Conservation (phyloP, 2,329 filamentous ascomycete genomes). For the Verticillium isaacii region DNA sequence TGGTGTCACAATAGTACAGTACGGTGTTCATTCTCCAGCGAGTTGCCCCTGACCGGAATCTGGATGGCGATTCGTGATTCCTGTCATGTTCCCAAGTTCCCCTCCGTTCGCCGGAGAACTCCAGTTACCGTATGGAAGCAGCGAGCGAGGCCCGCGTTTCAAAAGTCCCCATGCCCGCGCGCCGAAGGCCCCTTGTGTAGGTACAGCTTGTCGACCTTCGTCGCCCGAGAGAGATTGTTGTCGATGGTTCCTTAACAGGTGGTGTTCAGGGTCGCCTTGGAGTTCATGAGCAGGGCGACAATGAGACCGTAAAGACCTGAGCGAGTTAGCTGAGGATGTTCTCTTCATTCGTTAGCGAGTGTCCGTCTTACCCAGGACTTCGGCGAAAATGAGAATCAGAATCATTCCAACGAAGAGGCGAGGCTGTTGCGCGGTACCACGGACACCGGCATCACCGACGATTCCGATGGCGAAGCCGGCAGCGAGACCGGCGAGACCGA, state of each 20-base stretch:
- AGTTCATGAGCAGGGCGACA: slow-evolving; percentile 99
- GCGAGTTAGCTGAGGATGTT: slow-evolving; percentile 16
- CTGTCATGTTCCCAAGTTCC: slow-evolving; percentile 12
- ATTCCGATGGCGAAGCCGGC: slow-evolving; percentile 86
- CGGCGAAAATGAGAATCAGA: slow-evolving; percentile 98
- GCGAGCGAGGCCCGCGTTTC: background rate
- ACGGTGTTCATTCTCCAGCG: slow-evolving; percentile 25
- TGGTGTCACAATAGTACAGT: slow-evolving; percentile 49
- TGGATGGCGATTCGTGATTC: slow-evolving; percentile 6
- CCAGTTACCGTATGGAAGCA: background rate
- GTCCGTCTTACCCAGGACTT: slow-evolving; percentile 78
- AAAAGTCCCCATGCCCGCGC: slow-evolving; percentile 8
- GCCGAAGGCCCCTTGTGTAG: slow-evolving; percentile 17
- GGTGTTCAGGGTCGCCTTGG: slow-evolving; percentile 67
- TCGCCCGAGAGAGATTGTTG: slow-evolving; percentile 12
- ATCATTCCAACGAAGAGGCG: slow-evolving; percentile 96
- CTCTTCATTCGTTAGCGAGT: background rate
- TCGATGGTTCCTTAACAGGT: slow-evolving; percentile 44
- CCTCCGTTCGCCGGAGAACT: slow-evolving; percentile 14
- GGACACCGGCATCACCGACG: slow-evolving; percentile 83
- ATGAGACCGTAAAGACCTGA: slow-evolving; percentile 97
- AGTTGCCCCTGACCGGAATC: slow-evolving; percentile 12
- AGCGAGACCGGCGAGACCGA: slow-evolving; percentile 78
- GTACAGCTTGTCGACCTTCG: slow-evolving; percentile 31
- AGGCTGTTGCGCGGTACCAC: slow-evolving; percentile 79